These are phyloP conservation scores for Ophiognomonia clavigignenti-juglandacearum DNA, from an alignment of 2,329 filamentous ascomycete genomes.

Conservation along the genomic window DNA sequence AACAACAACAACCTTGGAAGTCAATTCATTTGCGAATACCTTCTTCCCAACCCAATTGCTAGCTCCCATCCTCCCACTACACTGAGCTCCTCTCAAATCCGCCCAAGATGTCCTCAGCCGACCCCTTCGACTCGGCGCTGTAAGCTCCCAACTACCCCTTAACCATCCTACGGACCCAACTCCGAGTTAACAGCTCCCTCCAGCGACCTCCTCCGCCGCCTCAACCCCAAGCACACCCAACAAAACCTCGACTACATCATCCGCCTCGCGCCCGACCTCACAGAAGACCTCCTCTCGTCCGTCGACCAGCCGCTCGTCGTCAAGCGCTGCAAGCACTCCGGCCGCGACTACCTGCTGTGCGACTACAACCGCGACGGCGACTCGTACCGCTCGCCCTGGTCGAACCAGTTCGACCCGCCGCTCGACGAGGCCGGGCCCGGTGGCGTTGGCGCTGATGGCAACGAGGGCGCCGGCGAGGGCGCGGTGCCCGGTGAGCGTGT, in stretches of 20 bases:
- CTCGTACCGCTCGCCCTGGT: slow-evolving; percentile 98
- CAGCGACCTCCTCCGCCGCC: slow-evolving; percentile 95
- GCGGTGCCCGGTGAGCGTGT: slow-evolving; percentile 87
- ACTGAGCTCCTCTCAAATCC: too few relatives aligned
- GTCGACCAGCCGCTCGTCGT: slow-evolving; percentile 93
- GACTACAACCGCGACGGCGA: slow-evolving; percentile 99
- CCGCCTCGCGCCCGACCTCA: slow-evolving; percentile 80
- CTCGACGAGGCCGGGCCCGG: slow-evolving; percentile 57
- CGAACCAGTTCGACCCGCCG: slow-evolving; percentile 94
- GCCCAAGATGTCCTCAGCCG: slow-evolving; percentile 46
- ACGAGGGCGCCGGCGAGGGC: slow-evolving; percentile 65
- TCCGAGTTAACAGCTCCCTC: slow-evolving; percentile 3
- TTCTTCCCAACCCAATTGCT: background rate
- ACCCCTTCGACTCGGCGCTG: slow-evolving; percentile 74
- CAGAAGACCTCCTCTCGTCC: slow-evolving; percentile 95
- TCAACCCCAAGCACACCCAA: slow-evolving; percentile 90
- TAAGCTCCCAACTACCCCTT: slow-evolving; percentile 35
- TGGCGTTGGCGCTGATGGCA: slow-evolving; percentile 46
- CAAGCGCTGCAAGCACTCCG: slow-evolving; percentile 79
- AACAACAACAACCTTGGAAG: background rate
- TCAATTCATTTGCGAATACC: background rate
- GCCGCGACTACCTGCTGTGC: slow-evolving; percentile 94
- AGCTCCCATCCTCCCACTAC: background rate
- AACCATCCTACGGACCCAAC: background rate
- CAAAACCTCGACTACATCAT: slow-evolving; percentile 86